phyloP scores from a whole-genome alignment of 768 basidiomycete species.

The Coprinopsis cinerea region DNA sequence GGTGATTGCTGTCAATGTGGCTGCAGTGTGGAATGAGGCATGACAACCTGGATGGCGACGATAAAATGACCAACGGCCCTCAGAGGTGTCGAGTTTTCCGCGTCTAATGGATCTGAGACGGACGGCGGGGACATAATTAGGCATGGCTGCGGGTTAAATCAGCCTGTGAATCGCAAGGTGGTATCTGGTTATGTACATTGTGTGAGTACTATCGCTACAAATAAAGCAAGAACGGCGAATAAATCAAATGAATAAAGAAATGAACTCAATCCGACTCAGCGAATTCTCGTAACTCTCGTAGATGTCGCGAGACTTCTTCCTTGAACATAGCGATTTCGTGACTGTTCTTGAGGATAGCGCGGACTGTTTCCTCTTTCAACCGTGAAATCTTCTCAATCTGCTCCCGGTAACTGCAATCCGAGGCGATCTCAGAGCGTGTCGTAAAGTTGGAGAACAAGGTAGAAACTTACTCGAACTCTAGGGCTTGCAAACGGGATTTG shows the following conservation, averaged over 20 bases:
- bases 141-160: too few relatives aligned
- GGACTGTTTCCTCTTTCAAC: slow-evolving; percentile 72
- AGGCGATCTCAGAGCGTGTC: slow-evolving; percentile 6
- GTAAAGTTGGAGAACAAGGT: not conserved
- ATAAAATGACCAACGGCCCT: too few relatives aligned
- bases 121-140: too few relatives aligned
- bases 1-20: too few relatives aligned
- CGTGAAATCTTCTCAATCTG: slow-evolving; percentile 71
- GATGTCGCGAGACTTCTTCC: slow-evolving; percentile 65
- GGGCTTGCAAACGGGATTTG: slow-evolving; percentile 66
- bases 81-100: too few relatives aligned
- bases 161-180: too few relatives aligned
- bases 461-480: slow-evolving; percentile 65
- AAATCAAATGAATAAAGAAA: not conserved
- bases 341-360: slow-evolving; percentile 78
- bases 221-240: not conserved
- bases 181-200: slow-evolving; percentile 1
- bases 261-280: slow-evolving; percentile 36
- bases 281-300: slow-evolving; percentile 63
- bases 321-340: slow-evolving; percentile 82
- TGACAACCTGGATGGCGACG: too few relatives aligned
- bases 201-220: slow-evolving; percentile 1
- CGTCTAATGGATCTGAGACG: too few relatives aligned
- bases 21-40: too few relatives aligned
- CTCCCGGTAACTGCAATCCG: slow-evolving; percentile 67